Percentiles rank a stretch among this genome's conserved stretches.
These are phyloP conservation scores for Chlorella variabilis DNA, from an alignment of 163 green algal genomes.

Conservation along the genomic window DNA sequence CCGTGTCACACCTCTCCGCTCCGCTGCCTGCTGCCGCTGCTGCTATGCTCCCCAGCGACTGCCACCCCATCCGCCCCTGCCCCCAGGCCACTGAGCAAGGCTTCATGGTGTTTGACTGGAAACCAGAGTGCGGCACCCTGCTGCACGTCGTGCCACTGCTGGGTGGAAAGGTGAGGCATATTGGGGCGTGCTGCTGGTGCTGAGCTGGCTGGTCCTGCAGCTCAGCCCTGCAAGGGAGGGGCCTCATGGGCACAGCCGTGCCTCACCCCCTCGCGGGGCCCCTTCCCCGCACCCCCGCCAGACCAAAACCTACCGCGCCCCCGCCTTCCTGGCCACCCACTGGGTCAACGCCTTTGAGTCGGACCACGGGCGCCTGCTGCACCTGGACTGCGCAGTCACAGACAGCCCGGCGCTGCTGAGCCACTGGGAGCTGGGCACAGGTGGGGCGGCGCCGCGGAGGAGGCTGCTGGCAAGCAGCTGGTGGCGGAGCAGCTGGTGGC, in stretches of 20 bases:
- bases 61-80: neutral
- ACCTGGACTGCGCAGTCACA: slow-evolving; percentile 50
- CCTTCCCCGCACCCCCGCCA: neutral
- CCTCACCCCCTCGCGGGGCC: neutral
- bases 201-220: no score
- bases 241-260: no score
- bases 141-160: slow-evolving; percentile 73
- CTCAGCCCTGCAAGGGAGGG: no score
- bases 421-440: slow-evolving; percentile 56
- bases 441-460: neutral
- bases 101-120: slow-evolving; percentile 78
- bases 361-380: slow-evolving; percentile 32
- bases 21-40: neutral
- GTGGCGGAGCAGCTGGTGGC: neutral
- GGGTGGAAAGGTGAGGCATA: slow-evolving; percentile 31
- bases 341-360: slow-evolving; percentile 54
- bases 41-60: neutral
- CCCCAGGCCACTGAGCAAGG: slow-evolving; percentile 23
- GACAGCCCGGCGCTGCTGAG: slow-evolving; percentile 66
- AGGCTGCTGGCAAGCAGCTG: no score
- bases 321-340: slow-evolving; percentile 80
- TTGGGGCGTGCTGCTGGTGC: neutral
- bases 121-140: slow-evolving; percentile 53
- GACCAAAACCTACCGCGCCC: slow-evolving; percentile 53
- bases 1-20: neutral